Evolutionary conservation across 441 rosid species (phyloP).

Genomic region (Erodium chrysanthum): DNA sequence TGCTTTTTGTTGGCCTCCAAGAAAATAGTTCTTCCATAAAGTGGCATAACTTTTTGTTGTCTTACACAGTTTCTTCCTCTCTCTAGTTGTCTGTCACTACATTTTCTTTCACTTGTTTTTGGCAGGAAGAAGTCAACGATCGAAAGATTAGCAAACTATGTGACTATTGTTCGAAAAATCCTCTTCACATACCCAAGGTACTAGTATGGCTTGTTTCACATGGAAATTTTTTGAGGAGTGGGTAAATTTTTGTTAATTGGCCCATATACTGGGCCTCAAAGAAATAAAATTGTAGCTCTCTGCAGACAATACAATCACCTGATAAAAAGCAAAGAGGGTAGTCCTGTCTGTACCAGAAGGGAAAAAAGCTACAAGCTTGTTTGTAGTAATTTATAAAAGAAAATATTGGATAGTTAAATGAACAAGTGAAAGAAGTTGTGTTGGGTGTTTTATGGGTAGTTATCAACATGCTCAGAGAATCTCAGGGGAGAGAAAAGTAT

Average conservation of each 20-base stretch:
- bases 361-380: not conserved
- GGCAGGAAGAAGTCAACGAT: constrained; percentile 61
- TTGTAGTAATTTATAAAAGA: not conserved
- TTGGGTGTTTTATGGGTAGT: not conserved
- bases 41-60: not conserved
- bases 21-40: not conserved
- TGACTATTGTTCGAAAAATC: constrained; percentile 77
- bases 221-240: not conserved
- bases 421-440: not conserved
- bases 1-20: not conserved
- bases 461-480: not conserved
- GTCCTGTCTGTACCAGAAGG: not conserved
- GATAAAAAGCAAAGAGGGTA: not conserved
- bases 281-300: not conserved
- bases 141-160: constrained; percentile 64
- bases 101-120: constrained; percentile 10
- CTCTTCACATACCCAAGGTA: constrained; percentile 83
- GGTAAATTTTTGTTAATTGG: not conserved
- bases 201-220: constrained; percentile 6
- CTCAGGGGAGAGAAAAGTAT: not conserved
- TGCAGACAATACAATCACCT: not conserved
- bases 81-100: not conserved
- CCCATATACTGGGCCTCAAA: not conserved
- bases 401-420: not conserved
- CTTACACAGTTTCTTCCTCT: not conserved